phyloP scores from a whole-genome alignment of 768 basidiomycete species.

The Boletus sp. region DNA sequence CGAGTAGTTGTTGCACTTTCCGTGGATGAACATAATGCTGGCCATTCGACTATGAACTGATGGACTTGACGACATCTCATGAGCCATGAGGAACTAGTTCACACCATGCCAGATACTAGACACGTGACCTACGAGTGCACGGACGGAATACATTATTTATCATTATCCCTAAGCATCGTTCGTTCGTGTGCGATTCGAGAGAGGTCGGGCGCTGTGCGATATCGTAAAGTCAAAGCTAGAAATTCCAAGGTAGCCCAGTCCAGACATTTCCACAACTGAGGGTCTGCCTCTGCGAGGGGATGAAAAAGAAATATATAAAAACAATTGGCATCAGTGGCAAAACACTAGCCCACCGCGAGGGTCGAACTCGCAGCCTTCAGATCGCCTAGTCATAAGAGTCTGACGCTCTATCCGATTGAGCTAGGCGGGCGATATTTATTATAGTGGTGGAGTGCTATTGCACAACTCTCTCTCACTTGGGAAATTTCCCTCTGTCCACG shows the following conservation, averaged over 20 bases:
- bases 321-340: background rate
- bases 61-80: slow-evolving; percentile 19
- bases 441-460: rapidly evolving
- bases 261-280: too few species aligned
- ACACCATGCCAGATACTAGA: slow-evolving; percentile 5
- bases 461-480: too few species aligned
- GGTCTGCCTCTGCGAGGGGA: too few species aligned
- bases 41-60: slow-evolving; percentile 22
- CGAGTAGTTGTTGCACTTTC: slow-evolving; percentile 74
- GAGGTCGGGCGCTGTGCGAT: background rate
- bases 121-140: slow-evolving; percentile 7
- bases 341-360: slow-evolving; percentile 56
- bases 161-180: slow-evolving; percentile 13
- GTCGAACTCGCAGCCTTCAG: slow-evolving; percentile 66
- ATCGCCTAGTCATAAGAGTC: slow-evolving; percentile 53
- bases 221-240: background rate
- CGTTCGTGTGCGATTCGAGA: background rate
- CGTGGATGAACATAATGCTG: slow-evolving; percentile 51
- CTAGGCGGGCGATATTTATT: slow-evolving; percentile 47
- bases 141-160: slow-evolving; percentile 24
- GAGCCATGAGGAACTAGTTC: slow-evolving; percentile 3
- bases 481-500: background rate
- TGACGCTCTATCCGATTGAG: slow-evolving; percentile 70
- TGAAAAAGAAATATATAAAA: too few species aligned
- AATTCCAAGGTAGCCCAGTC: background rate